A percentile compares a stretch with the other conserved stretches of the same genome.
Conservation (phyloP, 345 rosid genomes). For the Eucalyptus pumila region DNA sequence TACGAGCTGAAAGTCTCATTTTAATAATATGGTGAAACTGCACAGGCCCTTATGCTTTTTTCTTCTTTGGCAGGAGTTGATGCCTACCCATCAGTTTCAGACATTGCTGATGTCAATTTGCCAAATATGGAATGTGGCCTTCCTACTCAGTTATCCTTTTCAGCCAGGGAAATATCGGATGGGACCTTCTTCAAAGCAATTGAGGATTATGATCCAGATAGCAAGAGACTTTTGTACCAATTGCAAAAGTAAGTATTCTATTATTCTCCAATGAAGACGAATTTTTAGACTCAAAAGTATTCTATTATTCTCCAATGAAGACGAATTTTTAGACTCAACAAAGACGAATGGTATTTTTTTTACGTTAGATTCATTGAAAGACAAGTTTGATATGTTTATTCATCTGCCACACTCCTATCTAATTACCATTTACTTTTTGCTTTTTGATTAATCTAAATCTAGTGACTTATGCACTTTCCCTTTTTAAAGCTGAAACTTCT, state of each 20-base stretch:
- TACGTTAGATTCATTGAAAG: neutral
- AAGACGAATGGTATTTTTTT: neutral
- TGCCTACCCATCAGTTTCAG: slow-evolving; percentile 64
- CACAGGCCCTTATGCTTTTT: slow-evolving; percentile 1
- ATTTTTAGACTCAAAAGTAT: neutral
- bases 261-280: neutral
- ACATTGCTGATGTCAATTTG: slow-evolving; percentile 44
- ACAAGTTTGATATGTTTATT: neutral
- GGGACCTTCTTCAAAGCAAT: slow-evolving; percentile 95
- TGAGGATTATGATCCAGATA: slow-evolving; percentile 90
- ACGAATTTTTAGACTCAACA: neutral
- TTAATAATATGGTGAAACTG: neutral
- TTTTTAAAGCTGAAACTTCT: neutral
- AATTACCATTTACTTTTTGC: neutral
- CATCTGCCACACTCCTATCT: neutral
- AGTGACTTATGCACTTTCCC: neutral
- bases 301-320: neutral
- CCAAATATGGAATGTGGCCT: slow-evolving; percentile 85
- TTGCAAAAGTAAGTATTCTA: slow-evolving; percentile 49
- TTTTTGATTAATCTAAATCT: neutral
- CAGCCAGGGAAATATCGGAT: slow-evolving; percentile 92
- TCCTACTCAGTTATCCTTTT: slow-evolving; percentile 83
- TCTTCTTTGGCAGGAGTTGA: slow-evolving; percentile 28
- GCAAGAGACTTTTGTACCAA: slow-evolving; percentile 74
- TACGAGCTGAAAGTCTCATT: slow-evolving; percentile 10